phyloP scores from a whole-genome alignment of 2,329 filamentous ascomycete genomes.

The Coleophoma crateriformis region DNA sequence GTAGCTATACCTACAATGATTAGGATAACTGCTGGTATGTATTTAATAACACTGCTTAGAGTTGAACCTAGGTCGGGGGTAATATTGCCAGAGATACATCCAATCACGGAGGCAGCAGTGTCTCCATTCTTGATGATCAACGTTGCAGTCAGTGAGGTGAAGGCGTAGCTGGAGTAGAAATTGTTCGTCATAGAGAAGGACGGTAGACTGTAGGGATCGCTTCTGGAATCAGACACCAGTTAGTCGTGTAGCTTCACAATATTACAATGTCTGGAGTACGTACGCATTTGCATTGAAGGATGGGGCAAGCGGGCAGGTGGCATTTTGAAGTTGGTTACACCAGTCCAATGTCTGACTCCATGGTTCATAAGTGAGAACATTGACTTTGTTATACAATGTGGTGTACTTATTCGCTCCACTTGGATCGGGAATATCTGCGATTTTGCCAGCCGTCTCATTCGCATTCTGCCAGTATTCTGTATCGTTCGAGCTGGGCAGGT shows the following conservation, averaged over 20 bases:
- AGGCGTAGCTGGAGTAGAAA: constrained; percentile 78
- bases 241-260: background rate
- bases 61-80: constrained; percentile 73
- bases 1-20: constrained; percentile 78
- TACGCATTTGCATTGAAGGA: constrained; percentile 56
- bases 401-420: constrained; percentile 45
- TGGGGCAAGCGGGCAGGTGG: constrained; percentile 69
- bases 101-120: constrained; percentile 53
- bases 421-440: constrained; percentile 42
- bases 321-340: constrained; percentile 58
- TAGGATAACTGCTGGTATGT: constrained; percentile 73
- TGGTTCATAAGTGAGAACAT: constrained; percentile 73
- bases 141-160: constrained; percentile 72
- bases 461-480: constrained; percentile 55
- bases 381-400: constrained; percentile 66
- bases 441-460: constrained; percentile 65
- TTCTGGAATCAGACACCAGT: constrained; percentile 17
- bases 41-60: constrained; percentile 66
- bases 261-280: constrained; percentile 13
- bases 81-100: constrained; percentile 75
- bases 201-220: constrained; percentile 47
- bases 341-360: constrained; percentile 55
- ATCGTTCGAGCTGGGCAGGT: constrained; percentile 55
- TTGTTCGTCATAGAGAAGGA: constrained; percentile 70
- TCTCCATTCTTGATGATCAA: constrained; percentile 75